A percentile compares a stretch with the other conserved stretches of the same genome.
These are phyloP conservation scores for Hypoxylon fragiforme DNA, from an alignment of 495 filamentous ascomycete genomes.

Conservation along the genomic window DNA sequence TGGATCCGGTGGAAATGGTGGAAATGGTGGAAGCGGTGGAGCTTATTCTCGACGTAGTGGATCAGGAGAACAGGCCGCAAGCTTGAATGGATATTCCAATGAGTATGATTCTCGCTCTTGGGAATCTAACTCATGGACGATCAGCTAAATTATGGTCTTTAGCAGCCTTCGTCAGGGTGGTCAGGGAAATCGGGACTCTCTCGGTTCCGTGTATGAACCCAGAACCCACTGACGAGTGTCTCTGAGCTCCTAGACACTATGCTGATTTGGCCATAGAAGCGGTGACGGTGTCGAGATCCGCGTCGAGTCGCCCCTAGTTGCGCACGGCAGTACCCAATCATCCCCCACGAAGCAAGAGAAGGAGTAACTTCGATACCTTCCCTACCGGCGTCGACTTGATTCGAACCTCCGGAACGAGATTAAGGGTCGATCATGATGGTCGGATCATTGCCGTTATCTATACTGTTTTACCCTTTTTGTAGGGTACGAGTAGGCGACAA, in stretches of 20 bases:
- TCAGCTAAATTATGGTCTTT: constrained; percentile 9
- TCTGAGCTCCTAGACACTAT: background rate
- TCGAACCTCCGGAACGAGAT: no score
- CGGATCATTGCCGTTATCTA: background rate
- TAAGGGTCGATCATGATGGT: no score
- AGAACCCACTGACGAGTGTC: no score
- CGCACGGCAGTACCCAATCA: constrained; percentile 52
- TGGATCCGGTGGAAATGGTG: background rate
- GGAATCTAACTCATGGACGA: no score
- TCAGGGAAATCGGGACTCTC: no score
- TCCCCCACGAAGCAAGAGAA: constrained; percentile 55
- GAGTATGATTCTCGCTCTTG: constrained; percentile 4
- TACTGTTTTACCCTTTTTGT: constrained; percentile 7
- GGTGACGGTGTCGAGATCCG: constrained; percentile 54
- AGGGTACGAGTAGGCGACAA: background rate
- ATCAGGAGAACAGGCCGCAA: background rate
- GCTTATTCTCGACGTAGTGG: background rate
- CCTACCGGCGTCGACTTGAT: background rate
- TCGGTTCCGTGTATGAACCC: no score
- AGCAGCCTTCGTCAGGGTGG: constrained; percentile 1
- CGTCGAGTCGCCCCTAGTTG: constrained; percentile 53
- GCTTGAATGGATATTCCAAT: background rate
- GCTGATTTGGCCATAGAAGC: constrained; percentile 27
- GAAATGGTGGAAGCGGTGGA: background rate
- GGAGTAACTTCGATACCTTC: constrained; percentile 13